Percentiles rank a stretch among this genome's conserved stretches.
Evolutionary conservation across 768 basidiomycete genomes (phyloP).

Genomic region (Hericium coralloides): DNA sequence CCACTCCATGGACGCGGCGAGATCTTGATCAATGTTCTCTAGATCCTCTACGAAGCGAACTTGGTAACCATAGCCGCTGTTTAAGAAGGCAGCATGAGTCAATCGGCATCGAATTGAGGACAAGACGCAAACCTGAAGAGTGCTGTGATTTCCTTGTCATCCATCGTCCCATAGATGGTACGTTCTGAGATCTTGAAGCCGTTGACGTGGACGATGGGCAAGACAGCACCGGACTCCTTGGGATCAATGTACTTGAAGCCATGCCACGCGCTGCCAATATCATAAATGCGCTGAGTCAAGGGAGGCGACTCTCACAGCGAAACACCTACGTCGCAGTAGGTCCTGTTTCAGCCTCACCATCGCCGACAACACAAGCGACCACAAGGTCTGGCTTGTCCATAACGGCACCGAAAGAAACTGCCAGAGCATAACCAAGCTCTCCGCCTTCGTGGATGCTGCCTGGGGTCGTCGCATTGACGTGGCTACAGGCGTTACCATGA

Average conservation of each 20-base stretch:
- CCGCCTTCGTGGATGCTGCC: conserved; percentile 90
- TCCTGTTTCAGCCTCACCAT: conserved; percentile 80
- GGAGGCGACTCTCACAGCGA: background rate
- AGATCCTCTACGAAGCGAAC: conserved; percentile 70
- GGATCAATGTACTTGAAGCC: conserved; percentile 88
- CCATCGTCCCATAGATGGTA: conserved; percentile 87
- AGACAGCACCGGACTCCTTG: conserved; percentile 78
- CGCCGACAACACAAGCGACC: conserved; percentile 75
- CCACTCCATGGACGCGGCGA: conserved; percentile 81
- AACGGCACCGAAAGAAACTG: conserved; percentile 78
- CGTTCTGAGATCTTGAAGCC: conserved; percentile 89
- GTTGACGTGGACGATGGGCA: conserved; percentile 86
- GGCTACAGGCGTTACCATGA: conserved; percentile 28
- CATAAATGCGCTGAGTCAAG: background rate
- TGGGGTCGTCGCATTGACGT: conserved; percentile 78
- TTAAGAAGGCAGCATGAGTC: background rate
- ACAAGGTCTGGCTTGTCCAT: conserved; percentile 90
- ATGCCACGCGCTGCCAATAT: conserved; percentile 55
- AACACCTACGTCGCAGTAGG: conserved; percentile 51
- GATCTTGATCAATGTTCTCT: conserved; percentile 60
- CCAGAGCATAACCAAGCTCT: conserved; percentile 83
- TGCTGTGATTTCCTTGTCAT: conserved; percentile 69
- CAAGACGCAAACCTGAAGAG: conserved; percentile 52
- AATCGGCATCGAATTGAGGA: too few relatives aligned
- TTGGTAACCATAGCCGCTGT: conserved; percentile 81